phyloP scores from a whole-genome alignment of 108 stramenopile species.

The Nitzschia inconspicua region DNA sequence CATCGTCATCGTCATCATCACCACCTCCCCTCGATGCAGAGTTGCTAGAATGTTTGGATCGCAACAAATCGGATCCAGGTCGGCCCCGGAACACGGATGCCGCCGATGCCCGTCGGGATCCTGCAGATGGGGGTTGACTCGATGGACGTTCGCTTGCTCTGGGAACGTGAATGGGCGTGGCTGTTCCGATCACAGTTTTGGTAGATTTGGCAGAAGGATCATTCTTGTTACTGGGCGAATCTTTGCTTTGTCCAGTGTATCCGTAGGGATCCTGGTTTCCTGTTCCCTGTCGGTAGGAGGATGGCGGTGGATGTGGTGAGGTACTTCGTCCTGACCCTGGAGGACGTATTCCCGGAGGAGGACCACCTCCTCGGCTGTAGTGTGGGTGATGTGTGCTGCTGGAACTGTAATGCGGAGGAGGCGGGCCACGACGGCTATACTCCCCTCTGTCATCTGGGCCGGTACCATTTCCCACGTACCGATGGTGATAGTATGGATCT shows the following conservation, averaged over 20 bases:
- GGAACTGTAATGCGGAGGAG: not conserved
- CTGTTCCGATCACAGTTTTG: conserved; percentile 58
- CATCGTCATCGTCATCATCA: not conserved
- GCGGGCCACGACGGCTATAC: not conserved
- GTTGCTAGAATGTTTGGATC: not conserved
- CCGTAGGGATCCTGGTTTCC: not conserved
- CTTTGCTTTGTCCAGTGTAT: not conserved
- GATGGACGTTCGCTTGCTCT: conserved; percentile 19
- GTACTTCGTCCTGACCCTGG: conserved; percentile 6
- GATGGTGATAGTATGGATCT: not conserved
- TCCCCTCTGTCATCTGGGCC: conserved; percentile 7
- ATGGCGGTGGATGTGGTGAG: conserved; percentile 9
- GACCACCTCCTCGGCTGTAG: no score
- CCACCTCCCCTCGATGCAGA: not conserved
- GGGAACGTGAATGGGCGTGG: conserved; percentile 73
- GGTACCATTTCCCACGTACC: not conserved
- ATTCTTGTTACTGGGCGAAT: not conserved
- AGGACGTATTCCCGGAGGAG: not conserved
- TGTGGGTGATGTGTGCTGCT: not conserved
- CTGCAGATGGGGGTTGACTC: not conserved
- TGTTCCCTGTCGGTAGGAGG: not conserved
- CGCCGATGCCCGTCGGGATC: conserved; percentile 17
- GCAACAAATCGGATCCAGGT: conserved; percentile 13
- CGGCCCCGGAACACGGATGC: conserved; percentile 43
- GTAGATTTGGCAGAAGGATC: conserved; percentile 23